These are phyloP conservation scores for Monosporozyma servazzii DNA, from an alignment of 805 yeast species.

Conservation along the genomic window DNA sequence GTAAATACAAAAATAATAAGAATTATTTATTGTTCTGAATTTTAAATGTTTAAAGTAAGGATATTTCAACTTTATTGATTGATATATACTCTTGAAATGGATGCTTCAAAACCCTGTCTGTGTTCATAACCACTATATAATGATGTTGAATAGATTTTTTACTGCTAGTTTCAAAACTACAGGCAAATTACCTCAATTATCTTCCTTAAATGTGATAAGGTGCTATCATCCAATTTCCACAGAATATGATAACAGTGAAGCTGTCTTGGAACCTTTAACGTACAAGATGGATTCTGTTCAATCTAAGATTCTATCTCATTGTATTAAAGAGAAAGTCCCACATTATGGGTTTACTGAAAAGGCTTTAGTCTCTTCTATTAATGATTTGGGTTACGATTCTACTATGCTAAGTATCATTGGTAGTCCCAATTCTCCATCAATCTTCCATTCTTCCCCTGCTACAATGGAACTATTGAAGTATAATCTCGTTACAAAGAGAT, in stretches of 20 bases:
- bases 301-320: constrained; percentile 19
- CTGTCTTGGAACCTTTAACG: constrained; percentile 15
- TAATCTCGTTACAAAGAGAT: constrained; percentile 43
- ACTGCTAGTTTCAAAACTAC: background rate
- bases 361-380: constrained; percentile 23
- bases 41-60: background rate
- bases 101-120: background rate
- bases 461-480: constrained; percentile 44
- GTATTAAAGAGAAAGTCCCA: constrained; percentile 24
- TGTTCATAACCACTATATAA: background rate
- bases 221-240: constrained; percentile 20
- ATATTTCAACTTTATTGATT: background rate
- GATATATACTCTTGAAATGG: background rate
- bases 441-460: constrained; percentile 28
- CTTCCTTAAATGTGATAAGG: constrained; percentile 4
- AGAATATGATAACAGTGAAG: constrained; percentile 16
- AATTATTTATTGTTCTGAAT: background rate
- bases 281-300: constrained; percentile 24
- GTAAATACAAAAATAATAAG: background rate
- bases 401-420: constrained; percentile 24
- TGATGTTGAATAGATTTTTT: background rate
- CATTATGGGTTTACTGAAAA: constrained; percentile 25
- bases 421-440: constrained; percentile 25
- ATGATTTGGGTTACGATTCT: constrained; percentile 20
- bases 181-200: background rate